These are phyloP conservation scores for Funneliformis caledonium DNA, from an alignment of 371 early-diverging fungal genomes.

Conservation along the genomic window DNA sequence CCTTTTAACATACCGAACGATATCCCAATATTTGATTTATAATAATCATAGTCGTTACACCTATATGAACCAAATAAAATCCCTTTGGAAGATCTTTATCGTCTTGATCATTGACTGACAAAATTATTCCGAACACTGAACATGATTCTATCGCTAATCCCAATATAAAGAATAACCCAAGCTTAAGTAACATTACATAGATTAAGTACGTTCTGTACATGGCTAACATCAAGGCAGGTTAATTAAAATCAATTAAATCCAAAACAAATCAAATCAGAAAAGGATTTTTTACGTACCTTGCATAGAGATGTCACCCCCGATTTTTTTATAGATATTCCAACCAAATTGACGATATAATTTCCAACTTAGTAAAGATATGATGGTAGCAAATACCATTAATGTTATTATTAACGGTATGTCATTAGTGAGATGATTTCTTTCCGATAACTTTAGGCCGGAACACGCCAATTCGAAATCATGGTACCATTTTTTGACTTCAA, in stretches of 20 bases:
- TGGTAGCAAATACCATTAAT: neutral
- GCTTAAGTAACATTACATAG: conserved; percentile 31
- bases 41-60: neutral
- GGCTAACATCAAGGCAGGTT: neutral
- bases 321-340: conserved; percentile 94
- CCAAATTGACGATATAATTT: conserved; percentile 85
- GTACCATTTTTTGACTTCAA: conserved; percentile 32
- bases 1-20: conserved; percentile 10
- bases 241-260: neutral
- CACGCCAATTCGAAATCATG: neutral
- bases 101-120: neutral
- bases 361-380: conserved; percentile 1
- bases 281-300: conserved; percentile 58
- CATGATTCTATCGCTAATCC: conserved; percentile 1
- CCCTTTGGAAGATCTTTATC: neutral
- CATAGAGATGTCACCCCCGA: conserved; percentile 89
- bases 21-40: conserved; percentile 16
- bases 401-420: conserved; percentile 1
- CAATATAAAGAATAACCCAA: conserved; percentile 22
- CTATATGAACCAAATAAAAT: conserved; percentile 10
- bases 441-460: neutral
- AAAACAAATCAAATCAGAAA: neutral
- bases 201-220: conserved; percentile 12
- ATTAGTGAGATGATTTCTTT: neutral
- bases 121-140: neutral